phyloP scores from a whole-genome alignment of 2,329 filamentous ascomycete species.

The Lecanicillium sp. region DNA sequence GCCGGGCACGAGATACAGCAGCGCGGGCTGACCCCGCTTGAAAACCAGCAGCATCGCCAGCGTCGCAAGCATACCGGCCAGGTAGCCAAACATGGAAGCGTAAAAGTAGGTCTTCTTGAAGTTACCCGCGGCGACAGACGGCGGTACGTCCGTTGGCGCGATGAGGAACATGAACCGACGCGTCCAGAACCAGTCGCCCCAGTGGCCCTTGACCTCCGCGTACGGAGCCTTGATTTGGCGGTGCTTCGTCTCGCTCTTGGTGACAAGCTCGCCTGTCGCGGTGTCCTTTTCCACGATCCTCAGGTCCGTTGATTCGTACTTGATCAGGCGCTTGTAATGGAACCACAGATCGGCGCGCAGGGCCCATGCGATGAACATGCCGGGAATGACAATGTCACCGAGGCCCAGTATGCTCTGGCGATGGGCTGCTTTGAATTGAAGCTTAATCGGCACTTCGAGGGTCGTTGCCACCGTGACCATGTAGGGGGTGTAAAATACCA shows the following conservation, averaged over 20 bases:
- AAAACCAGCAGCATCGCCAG: conserved; percentile 71
- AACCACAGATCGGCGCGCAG: conserved; percentile 88
- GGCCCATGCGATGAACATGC: conserved; percentile 81
- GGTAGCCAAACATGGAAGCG: conserved; percentile 69
- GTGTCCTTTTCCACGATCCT: conserved; percentile 28
- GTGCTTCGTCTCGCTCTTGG: conserved; percentile 34
- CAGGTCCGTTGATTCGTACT: conserved; percentile 33
- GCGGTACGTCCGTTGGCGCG: conserved; percentile 21
- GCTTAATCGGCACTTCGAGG: conserved; percentile 87
- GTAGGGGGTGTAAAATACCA: conserved; percentile 81
- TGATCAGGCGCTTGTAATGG: conserved; percentile 67
- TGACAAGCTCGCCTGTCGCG: conserved; percentile 28
- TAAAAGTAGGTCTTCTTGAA: conserved; percentile 87
- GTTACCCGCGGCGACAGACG: conserved; percentile 32
- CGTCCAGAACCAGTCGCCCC: conserved; percentile 83
- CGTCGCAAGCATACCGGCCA: conserved; percentile 70
- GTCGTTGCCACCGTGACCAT: conserved; percentile 86
- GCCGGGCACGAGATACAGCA: conserved; percentile 86
- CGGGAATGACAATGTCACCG: conserved; percentile 90
- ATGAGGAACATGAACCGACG: conserved; percentile 24
- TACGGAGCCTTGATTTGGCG: conserved; percentile 47
- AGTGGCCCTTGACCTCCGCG: conserved; percentile 60
- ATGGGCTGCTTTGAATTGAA: conserved; percentile 66
- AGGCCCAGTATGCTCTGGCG: conserved; percentile 78
- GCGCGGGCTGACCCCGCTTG: conserved; percentile 78